A percentile compares a stretch with the other conserved stretches of the same genome.
Evolutionary conservation across 495 filamentous ascomycete species (phyloP).

Genomic region (Xylaria grammica): DNA sequence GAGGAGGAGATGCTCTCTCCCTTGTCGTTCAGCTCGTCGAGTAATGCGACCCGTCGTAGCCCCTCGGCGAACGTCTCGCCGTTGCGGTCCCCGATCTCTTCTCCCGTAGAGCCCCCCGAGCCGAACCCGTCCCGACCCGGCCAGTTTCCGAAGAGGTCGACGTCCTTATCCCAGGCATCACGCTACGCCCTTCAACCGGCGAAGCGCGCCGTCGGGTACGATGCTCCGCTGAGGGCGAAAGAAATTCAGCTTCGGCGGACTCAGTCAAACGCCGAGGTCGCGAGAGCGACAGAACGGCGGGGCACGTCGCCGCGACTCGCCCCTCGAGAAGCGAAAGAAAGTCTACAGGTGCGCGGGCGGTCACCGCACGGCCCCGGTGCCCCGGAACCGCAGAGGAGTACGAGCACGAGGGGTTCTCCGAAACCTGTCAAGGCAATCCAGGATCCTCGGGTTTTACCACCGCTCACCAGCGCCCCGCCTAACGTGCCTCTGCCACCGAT

Average conservation of each 20-base stretch:
- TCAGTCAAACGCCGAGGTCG: slow-evolving; percentile 18
- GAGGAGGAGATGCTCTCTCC: slow-evolving; percentile 1
- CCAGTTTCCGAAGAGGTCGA: slow-evolving; percentile 21
- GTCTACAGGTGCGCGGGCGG: background rate
- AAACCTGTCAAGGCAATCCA: background rate
- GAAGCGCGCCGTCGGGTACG: background rate
- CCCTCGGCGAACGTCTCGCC: background rate
- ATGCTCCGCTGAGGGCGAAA: background rate
- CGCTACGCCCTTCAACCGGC: slow-evolving; percentile 5
- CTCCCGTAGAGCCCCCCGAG: background rate
- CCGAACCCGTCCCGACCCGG: background rate
- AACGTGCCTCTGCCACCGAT: slow-evolving; percentile 15
- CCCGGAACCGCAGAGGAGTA: slow-evolving; percentile 2
- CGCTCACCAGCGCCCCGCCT: slow-evolving; percentile 17
- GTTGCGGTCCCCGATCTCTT: background rate
- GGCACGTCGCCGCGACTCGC: background rate
- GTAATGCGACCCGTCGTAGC: background rate
- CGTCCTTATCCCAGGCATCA: slow-evolving; percentile 19
- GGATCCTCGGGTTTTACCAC: background rate
- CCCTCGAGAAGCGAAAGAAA: background rate
- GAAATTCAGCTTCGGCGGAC: slow-evolving; percentile 20
- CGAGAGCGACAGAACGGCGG: background rate
- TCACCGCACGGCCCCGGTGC: background rate
- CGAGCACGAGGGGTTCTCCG: background rate
- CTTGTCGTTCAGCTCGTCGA: background rate